Base-by-base conservation (phyloP, 2,329 filamentous ascomycete genomes). In the Amesomyces nigricolor region DNA sequence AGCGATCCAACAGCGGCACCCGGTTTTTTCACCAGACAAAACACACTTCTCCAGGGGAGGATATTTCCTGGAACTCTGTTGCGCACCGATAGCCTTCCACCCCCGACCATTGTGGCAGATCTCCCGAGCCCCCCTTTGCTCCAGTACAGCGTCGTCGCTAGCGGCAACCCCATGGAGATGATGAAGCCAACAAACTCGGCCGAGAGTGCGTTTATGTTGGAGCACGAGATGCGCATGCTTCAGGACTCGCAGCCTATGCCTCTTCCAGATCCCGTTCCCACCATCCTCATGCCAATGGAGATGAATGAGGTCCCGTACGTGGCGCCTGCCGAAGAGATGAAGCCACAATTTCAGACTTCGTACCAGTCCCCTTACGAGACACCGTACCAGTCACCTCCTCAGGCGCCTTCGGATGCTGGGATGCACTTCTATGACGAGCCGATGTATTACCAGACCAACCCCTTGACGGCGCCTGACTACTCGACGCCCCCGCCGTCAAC, bases 91-190 rank as follows among this genome's bases (percentile, higher is more conserved):
- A 66, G 60, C 40, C 54, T 65, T 4, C 63, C 64, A 5, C 56
- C 57, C 10, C 63, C 62, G 8, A 58, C 58, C 22, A 64, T 66
- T 29, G 61, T 65, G 37, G 53, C 63, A 1, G 64, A 66, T 42
- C 59, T 66, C n/a, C 61, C 60, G 29, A 63, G 59, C 40, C 55
- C 61, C 5, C 54, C 60, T 40, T 50, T 61, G 4, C 40, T 55
- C 14, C 57, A 62, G 10, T 54, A 58, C n/a, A 54, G 39, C 46
- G 43, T 45, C n/a, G 60, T 58, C 6, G 63, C 62, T 8, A 80
- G 77, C 4, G 76, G 78, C 9, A 80, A 79, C 40, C 78, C 78
- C 0, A 78, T 78, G 73, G 75, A 78, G 47, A 74, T 80, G 30
- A 79, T 79, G 78, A 74, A 72, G 5, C 71, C 71, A 0, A 70